Evolutionary conservation across 2,329 filamentous ascomycete genomes (phyloP).

Genomic region (Ceratocystis albifundus): DNA sequence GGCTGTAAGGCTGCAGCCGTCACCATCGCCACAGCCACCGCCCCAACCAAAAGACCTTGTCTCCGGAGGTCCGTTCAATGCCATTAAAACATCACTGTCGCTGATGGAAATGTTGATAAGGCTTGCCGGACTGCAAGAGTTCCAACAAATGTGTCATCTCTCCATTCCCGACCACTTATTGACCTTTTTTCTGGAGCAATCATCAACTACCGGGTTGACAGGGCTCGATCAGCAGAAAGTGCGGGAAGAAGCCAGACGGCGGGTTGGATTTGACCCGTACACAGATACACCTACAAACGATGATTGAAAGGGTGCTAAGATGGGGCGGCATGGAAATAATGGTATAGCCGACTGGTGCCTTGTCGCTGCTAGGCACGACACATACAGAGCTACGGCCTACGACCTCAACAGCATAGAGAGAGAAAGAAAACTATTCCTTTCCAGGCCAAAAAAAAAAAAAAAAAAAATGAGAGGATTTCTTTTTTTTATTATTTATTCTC

Average conservation of each 20-base stretch:
- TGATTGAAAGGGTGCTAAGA: background rate
- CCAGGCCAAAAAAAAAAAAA: no score
- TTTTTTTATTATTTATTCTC: no score
- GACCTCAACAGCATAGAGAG: background rate
- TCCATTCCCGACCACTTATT: conserved; percentile 80
- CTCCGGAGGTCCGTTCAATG: conserved; percentile 36
- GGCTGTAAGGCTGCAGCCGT: background rate
- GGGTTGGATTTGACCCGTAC: conserved; percentile 47
- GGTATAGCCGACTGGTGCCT: background rate
- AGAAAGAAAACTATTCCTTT: background rate
- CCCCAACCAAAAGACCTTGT: background rate
- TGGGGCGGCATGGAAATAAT: no score
- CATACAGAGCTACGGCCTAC: no score
- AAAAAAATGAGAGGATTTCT: background rate
- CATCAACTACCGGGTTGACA: conserved; percentile 41
- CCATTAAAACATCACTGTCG: conserved; percentile 51
- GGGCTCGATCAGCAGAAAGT: conserved; percentile 37
- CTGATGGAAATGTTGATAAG: conserved; percentile 82
- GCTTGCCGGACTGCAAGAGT: conserved; percentile 77
- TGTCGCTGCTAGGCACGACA: background rate
- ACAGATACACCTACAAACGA: conserved; percentile 33
- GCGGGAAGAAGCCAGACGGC: conserved; percentile 37
- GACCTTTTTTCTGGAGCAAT: conserved; percentile 68
- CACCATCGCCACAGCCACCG: background rate
- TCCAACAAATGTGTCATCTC: conserved; percentile 81